phyloP scores from a whole-genome alignment of 345 rosid species.

The Firmiana major region DNA sequence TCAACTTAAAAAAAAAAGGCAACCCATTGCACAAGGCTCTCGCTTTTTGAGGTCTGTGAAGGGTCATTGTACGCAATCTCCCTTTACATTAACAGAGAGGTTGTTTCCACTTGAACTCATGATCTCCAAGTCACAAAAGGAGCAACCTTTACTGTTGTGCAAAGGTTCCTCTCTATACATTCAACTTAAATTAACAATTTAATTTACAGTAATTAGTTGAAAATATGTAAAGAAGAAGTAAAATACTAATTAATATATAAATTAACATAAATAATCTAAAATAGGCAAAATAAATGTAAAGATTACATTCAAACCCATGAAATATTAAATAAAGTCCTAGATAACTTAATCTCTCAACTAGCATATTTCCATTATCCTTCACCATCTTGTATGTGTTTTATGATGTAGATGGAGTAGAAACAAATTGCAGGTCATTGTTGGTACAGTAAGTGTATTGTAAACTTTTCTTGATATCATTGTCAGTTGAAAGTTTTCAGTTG shows the following conservation, averaged over 20 bases:
- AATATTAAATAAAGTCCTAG: background rate
- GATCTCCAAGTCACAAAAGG: too few relatives aligned
- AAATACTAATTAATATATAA: background rate
- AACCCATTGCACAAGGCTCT: too few relatives aligned
- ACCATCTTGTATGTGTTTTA: slow-evolving; percentile 15
- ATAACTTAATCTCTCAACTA: background rate
- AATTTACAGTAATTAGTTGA: background rate
- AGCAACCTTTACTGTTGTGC: too few relatives aligned
- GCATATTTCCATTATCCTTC: background rate
- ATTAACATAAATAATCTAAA: background rate
- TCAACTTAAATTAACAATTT: too few relatives aligned
- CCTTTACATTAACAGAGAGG: too few relatives aligned
- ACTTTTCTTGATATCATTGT: slow-evolving; percentile 8
- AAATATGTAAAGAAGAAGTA: background rate
- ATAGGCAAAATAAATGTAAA: background rate
- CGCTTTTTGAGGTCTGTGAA: too few relatives aligned
- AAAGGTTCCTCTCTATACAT: too few relatives aligned
- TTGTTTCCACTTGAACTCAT: too few relatives aligned
- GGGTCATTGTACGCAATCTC: too few relatives aligned
- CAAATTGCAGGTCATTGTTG: slow-evolving; percentile 94
- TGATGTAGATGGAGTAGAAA: slow-evolving; percentile 85
- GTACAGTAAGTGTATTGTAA: slow-evolving; percentile 62
- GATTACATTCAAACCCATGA: background rate
- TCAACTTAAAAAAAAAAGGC: too few relatives aligned
- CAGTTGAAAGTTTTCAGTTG: slow-evolving; percentile 7